These are phyloP conservation scores for Phytophthora nicotianae DNA, from an alignment of 352 stramenopile genomes.

Conservation along the genomic window DNA sequence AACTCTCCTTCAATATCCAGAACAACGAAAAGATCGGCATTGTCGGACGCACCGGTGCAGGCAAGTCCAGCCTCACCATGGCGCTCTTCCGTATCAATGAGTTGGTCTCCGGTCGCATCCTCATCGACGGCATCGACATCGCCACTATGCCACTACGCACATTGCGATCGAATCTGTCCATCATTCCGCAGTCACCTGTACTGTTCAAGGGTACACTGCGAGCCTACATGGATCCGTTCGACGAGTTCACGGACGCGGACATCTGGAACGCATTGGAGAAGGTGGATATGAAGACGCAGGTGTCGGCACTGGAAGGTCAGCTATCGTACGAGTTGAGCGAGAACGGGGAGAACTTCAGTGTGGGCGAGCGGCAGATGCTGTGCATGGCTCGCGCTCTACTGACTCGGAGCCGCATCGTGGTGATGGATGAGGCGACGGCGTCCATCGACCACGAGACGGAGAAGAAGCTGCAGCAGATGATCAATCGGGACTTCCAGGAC, in stretches of 20 bases:
- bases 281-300: conserved; percentile 60
- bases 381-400: conserved; percentile 80
- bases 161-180: conserved; percentile 46
- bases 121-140: conserved; percentile 45
- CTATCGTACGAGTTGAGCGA: conserved; percentile 1
- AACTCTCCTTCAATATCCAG: conserved; percentile 58
- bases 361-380: conserved; percentile 80
- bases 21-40: conserved; percentile 56
- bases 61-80: neutral
- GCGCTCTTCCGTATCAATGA: conserved; percentile 67
- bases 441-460: conserved; percentile 16
- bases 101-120: conserved; percentile 48
- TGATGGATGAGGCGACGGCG: conserved; percentile 95
- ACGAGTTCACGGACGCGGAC: conserved; percentile 73
- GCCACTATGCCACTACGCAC: conserved; percentile 28
- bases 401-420: conserved; percentile 59
- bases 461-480: conserved; percentile 1
- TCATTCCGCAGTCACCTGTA: conserved; percentile 64
- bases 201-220: conserved; percentile 91
- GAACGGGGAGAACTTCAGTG: neutral
- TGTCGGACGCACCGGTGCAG: neutral
- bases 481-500: conserved; percentile 28
- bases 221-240: conserved; percentile 91
- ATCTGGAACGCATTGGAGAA: conserved; percentile 79
- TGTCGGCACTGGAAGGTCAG: neutral